A percentile compares a stretch with the other conserved stretches of the same genome.
Conservation (phyloP, 371 early-diverging fungal genomes). For the Apophysomyces ossiformis region DNA sequence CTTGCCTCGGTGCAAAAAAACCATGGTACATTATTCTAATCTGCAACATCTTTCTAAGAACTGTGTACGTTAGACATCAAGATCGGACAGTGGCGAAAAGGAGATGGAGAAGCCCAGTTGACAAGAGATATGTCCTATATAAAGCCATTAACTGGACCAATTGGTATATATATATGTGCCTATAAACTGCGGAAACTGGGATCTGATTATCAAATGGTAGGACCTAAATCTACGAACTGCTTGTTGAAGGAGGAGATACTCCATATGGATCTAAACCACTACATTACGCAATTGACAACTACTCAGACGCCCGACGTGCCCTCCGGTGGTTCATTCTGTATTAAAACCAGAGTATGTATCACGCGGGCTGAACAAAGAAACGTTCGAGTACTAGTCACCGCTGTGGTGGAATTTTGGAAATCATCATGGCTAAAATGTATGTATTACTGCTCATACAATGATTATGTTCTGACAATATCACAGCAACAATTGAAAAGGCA, state of each 20-base stretch:
- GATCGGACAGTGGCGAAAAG: constrained; percentile 43
- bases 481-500: constrained; percentile 65
- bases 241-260: constrained; percentile 63
- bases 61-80: constrained; percentile 25
- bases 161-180: constrained; percentile 25
- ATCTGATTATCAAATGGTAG: constrained; percentile 23
- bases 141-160: constrained; percentile 38
- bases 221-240: constrained; percentile 76
- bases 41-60: background rate
- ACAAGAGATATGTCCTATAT: constrained; percentile 38
- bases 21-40: constrained; percentile 28
- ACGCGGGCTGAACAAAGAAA: constrained; percentile 69
- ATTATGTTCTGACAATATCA: background rate
- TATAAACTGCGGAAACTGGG: no score
- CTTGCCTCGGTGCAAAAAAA: constrained; percentile 44
- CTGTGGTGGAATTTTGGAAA: constrained; percentile 72
- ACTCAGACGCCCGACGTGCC: constrained; percentile 86
- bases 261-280: constrained; percentile 56
- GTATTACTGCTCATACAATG: background rate
- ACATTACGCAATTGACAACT: constrained; percentile 60
- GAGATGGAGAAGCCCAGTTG: constrained; percentile 16
- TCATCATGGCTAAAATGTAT: constrained; percentile 76
- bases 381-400: constrained; percentile 68
- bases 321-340: constrained; percentile 78
- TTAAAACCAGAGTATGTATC: constrained; percentile 79